Evolutionary conservation across 1,284 basidiomycete species (phyloP).

Genomic region (Paramarasmius palmivorus): DNA sequence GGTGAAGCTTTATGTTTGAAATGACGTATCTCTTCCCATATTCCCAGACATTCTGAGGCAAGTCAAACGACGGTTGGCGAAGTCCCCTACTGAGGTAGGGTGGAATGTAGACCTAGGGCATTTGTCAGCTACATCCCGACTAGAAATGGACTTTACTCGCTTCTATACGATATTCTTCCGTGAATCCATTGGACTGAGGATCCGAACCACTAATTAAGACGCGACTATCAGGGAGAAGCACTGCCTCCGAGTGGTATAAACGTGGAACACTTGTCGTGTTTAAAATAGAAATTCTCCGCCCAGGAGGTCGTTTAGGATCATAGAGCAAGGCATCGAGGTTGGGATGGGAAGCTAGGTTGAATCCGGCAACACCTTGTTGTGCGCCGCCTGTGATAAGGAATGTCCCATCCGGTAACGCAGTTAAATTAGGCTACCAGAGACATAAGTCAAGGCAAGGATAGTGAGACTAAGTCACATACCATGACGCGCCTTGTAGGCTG

Average conservation of each 20-base stretch:
- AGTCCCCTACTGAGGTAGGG: slow-evolving; percentile 67
- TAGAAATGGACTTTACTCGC: slow-evolving; percentile 20
- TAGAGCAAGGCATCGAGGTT: slow-evolving; percentile 69
- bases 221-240: slow-evolving; percentile 61
- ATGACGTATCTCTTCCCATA: too few species aligned
- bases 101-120: slow-evolving; percentile 60
- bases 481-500: slow-evolving; percentile 77
- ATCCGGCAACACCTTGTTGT: slow-evolving; percentile 68
- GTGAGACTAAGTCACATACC: too few species aligned
- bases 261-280: slow-evolving; percentile 75
- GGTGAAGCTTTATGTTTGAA: slow-evolving; percentile 48
- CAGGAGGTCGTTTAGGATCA: slow-evolving; percentile 59
- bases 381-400: slow-evolving; percentile 74
- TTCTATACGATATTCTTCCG: slow-evolving; percentile 75
- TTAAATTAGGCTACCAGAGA: too few species aligned
- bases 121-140: slow-evolving; percentile 1
- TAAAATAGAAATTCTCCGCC: slow-evolving; percentile 67
- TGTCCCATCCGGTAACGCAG: slow-evolving; percentile 71
- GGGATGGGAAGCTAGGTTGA: slow-evolving; percentile 65
- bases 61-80: slow-evolving; percentile 50
- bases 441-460: too few species aligned
- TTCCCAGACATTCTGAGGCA: too few species aligned
- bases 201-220: slow-evolving; percentile 74
- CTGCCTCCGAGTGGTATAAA: slow-evolving; percentile 80
- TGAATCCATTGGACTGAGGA: slow-evolving; percentile 57